phyloP scores from a whole-genome alignment of 2,329 filamentous ascomycete species.

The Dactylellina drechsleri region DNA sequence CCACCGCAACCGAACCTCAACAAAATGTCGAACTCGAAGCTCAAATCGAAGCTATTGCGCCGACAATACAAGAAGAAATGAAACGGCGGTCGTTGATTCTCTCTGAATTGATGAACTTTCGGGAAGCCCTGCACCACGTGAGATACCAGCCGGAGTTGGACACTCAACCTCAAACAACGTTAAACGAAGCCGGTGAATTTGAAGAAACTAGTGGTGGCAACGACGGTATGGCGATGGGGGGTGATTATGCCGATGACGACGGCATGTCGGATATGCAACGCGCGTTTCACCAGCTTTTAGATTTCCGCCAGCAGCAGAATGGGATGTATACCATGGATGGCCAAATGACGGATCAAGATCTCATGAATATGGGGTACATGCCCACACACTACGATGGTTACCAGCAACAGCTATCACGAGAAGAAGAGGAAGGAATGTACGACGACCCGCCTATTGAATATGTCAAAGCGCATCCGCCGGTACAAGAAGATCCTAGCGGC shows the following conservation, averaged over 20 bases:
- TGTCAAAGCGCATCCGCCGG: conserved; percentile 44
- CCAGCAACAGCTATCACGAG: not conserved
- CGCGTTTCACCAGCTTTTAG: conserved; percentile 30
- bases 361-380: conserved; percentile 18
- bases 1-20: not conserved
- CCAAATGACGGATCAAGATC: conserved; percentile 12
- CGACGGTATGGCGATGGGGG: not conserved
- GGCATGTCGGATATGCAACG: conserved; percentile 29
- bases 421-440: conserved; percentile 49
- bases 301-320: conserved; percentile 26
- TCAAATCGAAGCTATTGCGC: not conserved
- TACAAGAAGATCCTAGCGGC: conserved; percentile 12
- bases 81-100: conserved; percentile 50
- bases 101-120: conserved; percentile 50
- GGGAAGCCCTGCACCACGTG: conserved; percentile 17
- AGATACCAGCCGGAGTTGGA: not conserved
- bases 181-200: no score
- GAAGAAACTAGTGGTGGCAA: not conserved
- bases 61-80: conserved; percentile 50
- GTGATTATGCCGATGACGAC: not conserved
- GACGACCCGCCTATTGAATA: conserved; percentile 47
- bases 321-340: conserved; percentile 39
- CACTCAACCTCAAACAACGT: not conserved
- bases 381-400: conserved; percentile 6
- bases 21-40: conserved; percentile 11